Evolutionary conservation across 768 basidiomycete species (phyloP), one percentile per base, ranked within the genome.

Genomic region (Suillus placidus): DNA sequence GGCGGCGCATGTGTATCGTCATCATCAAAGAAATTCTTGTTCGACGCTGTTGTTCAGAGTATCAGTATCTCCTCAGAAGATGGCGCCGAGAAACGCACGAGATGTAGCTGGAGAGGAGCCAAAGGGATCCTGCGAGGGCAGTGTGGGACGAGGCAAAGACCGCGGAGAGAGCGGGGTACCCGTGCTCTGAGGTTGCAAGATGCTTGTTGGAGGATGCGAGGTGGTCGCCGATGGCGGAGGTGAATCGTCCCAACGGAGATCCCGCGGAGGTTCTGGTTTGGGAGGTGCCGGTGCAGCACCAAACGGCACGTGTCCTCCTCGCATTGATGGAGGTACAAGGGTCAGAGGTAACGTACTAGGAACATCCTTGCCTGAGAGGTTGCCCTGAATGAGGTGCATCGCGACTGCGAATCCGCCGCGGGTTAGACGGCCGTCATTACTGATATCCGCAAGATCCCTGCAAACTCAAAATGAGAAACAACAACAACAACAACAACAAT

Each of bases 341-440:
- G 88, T 84, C 43, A 76, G 78, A 5, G 95, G 94, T 35, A 99
- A 80, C n/a, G 77, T 74, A 0, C 81, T 71, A 0, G 94, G 94
- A 54, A 97, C 78, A 3, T 92, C 89, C 67, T 87, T 87, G 20
- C 97, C 95, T 8, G 86, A 83, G 10, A 97, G 79, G 76, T 90
- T 94, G 72, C 85, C 85, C 77, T 93, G 92, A 71, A 99, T 98
- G 42, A 99, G 84, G 78, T 97, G 87, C 88, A 96, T 88, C 4
- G 95, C 97, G 54, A 99, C 90, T 9, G 97, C 97, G 76, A 99
- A 99, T 16, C 95, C 94, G 58, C 98, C 96, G 61, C 89, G 85
- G 4, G 89, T 95, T 57, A 99, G 82, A 63, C 83, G 85, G 2
- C 97, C 97, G 64, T 97, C 91, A 61, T 90, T 91, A 67, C 91